A percentile compares a stretch with the other conserved stretches of the same genome.
Evolutionary conservation across 2,329 filamentous ascomycete genomes (phyloP).

Genomic region (Triangularia verruculosa): DNA sequence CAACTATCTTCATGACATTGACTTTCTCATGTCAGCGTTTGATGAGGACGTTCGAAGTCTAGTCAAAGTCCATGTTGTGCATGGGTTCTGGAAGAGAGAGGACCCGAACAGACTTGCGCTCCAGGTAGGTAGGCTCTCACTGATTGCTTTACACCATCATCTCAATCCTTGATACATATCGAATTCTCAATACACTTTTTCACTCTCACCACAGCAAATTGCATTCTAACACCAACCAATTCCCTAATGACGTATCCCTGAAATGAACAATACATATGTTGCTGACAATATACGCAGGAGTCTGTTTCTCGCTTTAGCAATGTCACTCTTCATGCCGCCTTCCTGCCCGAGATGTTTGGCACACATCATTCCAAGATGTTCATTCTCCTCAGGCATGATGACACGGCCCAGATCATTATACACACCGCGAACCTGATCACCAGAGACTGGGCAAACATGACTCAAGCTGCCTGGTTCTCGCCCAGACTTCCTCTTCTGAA

Average conservation of each 20-base stretch:
- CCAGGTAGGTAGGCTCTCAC: constrained; percentile 41
- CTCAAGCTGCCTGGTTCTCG: constrained; percentile 77
- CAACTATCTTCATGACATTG: constrained; percentile 62
- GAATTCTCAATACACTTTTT: not conserved
- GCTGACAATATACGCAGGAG: constrained; percentile 46
- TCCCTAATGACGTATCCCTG: not conserved
- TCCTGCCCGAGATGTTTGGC: constrained; percentile 79
- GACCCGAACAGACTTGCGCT: constrained; percentile 56
- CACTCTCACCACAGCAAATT: not conserved
- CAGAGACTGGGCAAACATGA: constrained; percentile 85
- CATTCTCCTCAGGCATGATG: constrained; percentile 74
- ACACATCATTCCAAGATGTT: constrained; percentile 89
- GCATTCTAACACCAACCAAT: not conserved
- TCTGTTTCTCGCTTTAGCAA: constrained; percentile 62
- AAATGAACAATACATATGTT: not conserved
- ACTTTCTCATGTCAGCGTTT: constrained; percentile 54
- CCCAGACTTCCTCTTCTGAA: constrained; percentile 59
- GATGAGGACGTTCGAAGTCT: constrained; percentile 48
- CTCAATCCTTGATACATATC: too few relatives aligned
- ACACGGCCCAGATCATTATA: constrained; percentile 73
- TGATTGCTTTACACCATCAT: too few relatives aligned
- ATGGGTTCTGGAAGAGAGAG: constrained; percentile 66
- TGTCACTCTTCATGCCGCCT: constrained; percentile 68
- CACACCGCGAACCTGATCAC: constrained; percentile 91
- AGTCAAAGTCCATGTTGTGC: constrained; percentile 54